phyloP scores from a whole-genome alignment of 2,329 filamentous ascomycete species.

The Trichoderma sp. region DNA sequence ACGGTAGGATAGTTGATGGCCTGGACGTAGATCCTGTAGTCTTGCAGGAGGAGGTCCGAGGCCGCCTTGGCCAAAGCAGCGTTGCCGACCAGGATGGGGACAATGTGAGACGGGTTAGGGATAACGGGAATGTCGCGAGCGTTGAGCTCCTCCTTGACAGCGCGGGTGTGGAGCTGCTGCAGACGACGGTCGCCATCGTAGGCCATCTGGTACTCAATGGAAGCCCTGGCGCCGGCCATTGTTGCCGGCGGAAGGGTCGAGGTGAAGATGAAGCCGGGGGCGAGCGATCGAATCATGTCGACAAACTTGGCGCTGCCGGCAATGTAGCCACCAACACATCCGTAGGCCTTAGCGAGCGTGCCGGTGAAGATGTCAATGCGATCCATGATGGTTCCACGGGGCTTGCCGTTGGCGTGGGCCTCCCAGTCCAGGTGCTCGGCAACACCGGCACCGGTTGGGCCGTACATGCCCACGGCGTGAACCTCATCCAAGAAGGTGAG shows the following conservation, averaged over 20 bases:
- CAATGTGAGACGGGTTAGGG: constrained; percentile 94
- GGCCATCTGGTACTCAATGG: constrained; percentile 89
- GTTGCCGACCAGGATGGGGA: constrained; percentile 90
- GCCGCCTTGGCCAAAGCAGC: constrained; percentile 89
- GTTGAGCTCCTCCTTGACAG: constrained; percentile 80
- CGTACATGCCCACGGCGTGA: constrained; percentile 98
- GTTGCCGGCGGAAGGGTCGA: constrained; percentile 93
- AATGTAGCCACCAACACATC: constrained; percentile 96
- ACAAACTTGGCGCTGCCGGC: constrained; percentile 83
- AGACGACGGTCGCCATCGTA: constrained; percentile 84
- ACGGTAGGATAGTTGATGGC: constrained; percentile 99
- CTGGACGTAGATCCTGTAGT: constrained; percentile 95
- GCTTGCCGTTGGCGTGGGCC: constrained; percentile 70
- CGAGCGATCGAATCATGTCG: constrained; percentile 89
- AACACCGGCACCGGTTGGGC: constrained; percentile 89
- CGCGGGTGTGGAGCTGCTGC: constrained; percentile 93
- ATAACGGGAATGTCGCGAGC: constrained; percentile 90
- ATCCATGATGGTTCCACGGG: constrained; percentile 85
- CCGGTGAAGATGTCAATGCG: constrained; percentile 97
- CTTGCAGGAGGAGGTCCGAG: constrained; percentile 84
- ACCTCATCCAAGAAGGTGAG: constrained; percentile 98
- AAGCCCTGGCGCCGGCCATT: constrained; percentile 88
- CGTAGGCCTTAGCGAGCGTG: constrained; percentile 95
- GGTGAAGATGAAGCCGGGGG: constrained; percentile 98
- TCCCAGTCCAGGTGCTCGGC: constrained; percentile 97